Percentiles rank a stretch among this genome's conserved stretches.
Conservation (phyloP, 2,329 filamentous ascomycete genomes). For the Colletotrichum acutatum region DNA sequence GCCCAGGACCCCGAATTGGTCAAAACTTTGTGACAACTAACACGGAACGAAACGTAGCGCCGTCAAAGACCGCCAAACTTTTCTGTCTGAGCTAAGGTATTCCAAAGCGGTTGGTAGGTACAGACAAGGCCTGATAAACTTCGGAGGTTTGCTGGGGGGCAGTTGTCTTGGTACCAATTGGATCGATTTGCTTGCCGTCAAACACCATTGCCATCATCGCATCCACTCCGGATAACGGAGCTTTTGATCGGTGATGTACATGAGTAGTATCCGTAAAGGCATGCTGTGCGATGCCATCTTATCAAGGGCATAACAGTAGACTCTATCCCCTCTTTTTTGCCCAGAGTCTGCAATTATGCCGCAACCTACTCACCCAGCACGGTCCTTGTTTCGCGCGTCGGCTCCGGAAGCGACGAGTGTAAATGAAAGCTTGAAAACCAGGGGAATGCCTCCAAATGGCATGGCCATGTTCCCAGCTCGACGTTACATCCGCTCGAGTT, state of each 20-base stretch:
- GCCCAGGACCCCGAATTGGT: background rate
- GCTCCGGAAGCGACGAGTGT: slow-evolving; percentile 6
- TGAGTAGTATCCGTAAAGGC: slow-evolving; percentile 2
- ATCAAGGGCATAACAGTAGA: slow-evolving; percentile 3
- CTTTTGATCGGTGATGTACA: background rate
- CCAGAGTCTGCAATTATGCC: background rate
- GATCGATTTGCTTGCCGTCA: background rate
- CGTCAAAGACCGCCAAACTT: background rate
- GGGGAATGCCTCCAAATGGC: background rate
- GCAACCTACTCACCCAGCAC: background rate
- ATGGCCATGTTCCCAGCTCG: slow-evolving; percentile 3
- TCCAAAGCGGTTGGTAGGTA: background rate
- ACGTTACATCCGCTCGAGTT: slow-evolving; percentile 29
- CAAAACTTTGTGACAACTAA: background rate
- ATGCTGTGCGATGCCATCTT: slow-evolving; percentile 18
- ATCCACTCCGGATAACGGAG: slow-evolving; percentile 2
- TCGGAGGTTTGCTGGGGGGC: background rate
- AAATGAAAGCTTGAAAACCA: slow-evolving; percentile 9
- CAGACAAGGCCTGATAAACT: background rate
- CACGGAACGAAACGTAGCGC: background rate
- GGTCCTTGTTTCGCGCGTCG: background rate
- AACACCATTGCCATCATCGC: background rate
- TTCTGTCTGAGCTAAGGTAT: background rate
- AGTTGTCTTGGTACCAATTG: background rate
- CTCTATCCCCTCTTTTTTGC: background rate